phyloP scores from a whole-genome alignment of 2,329 filamentous ascomycete genomes.

The Cryphonectria radicalis region DNA sequence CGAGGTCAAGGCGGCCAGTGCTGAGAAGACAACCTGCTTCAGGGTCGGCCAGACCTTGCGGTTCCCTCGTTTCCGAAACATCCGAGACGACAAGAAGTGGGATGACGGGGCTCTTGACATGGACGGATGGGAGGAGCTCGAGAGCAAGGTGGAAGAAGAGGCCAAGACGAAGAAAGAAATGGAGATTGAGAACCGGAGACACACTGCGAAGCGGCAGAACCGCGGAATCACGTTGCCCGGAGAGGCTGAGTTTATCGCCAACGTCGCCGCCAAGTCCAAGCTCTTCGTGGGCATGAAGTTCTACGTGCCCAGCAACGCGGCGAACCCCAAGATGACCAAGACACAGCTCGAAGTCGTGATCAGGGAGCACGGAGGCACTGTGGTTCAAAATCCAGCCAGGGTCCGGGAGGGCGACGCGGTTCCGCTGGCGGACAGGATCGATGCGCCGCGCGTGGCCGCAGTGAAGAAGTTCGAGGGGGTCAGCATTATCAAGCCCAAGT shows the following conservation, averaged over 20 bases:
- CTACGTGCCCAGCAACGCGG: slow-evolving; percentile 79
- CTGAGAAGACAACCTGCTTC: slow-evolving; percentile 77
- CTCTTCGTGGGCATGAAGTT: slow-evolving; percentile 80
- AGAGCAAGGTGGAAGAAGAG: slow-evolving; percentile 70
- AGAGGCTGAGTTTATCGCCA: slow-evolving; percentile 47
- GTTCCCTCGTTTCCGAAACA: slow-evolving; percentile 84
- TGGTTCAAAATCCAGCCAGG: slow-evolving; percentile 74
- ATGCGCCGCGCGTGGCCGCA: slow-evolving; percentile 57
- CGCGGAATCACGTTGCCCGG: slow-evolving; percentile 74
- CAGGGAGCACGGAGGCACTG: slow-evolving; percentile 79
- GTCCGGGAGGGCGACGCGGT: slow-evolving; percentile 67
- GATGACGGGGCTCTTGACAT: slow-evolving; percentile 71
- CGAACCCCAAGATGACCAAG: slow-evolving; percentile 76
- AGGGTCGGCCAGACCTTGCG: slow-evolving; percentile 77
- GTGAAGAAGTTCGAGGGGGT: slow-evolving; percentile 50
- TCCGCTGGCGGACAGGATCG: slow-evolving; percentile 79
- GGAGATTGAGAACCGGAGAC: slow-evolving; percentile 70
- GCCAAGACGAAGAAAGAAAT: slow-evolving; percentile 73
- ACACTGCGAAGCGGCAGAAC: slow-evolving; percentile 67
- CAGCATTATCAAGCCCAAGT: slow-evolving; percentile 77
- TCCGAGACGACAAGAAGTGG: slow-evolving; percentile 87
- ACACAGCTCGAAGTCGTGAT: slow-evolving; percentile 78
- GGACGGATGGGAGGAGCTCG: slow-evolving; percentile 76
- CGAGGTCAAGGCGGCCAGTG: slow-evolving; percentile 84
- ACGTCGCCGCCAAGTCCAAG: slow-evolving; percentile 55